Conservation (phyloP, 768 basidiomycete genomes). For the Saitozyma podzolica region DNA sequence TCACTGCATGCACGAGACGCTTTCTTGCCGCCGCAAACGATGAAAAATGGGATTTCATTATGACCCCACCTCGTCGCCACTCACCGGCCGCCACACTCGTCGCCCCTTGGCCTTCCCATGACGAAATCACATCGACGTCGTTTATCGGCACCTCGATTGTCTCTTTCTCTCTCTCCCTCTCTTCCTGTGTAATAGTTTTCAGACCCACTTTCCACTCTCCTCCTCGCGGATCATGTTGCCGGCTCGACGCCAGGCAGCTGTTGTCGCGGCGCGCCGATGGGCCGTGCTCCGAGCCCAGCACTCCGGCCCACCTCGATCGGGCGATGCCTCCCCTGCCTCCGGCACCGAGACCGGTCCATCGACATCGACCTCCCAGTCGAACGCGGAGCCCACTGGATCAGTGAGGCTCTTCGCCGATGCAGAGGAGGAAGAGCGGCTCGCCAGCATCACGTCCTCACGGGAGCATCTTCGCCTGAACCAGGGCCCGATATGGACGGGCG, state of each 20-base stretch:
- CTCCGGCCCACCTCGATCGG: not conserved
- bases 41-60: no score
- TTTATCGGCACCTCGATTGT: no score
- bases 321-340: not conserved
- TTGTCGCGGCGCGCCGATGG: not conserved
- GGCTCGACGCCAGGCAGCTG: conserved; percentile 5
- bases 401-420: conserved; percentile 70
- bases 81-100: no score
- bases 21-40: no score
- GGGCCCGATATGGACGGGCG: conserved; percentile 73
- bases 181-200: no score
- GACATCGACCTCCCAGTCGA: not conserved
- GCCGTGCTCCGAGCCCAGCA: not conserved
- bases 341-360: not conserved
- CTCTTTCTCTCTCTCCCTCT: no score
- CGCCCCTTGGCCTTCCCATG: no score
- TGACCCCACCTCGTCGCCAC: no score
- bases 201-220: no score
- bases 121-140: no score
- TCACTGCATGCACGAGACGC: no score
- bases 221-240: conserved; percentile 4
- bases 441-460: conserved; percentile 17
- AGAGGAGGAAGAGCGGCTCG: conserved; percentile 46
- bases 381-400: conserved; percentile 17
- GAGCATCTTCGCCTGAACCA: conserved; percentile 55